These are phyloP conservation scores for Annona squamosa DNA, from an alignment of 164 flowering plant species.

Conservation along the genomic window DNA sequence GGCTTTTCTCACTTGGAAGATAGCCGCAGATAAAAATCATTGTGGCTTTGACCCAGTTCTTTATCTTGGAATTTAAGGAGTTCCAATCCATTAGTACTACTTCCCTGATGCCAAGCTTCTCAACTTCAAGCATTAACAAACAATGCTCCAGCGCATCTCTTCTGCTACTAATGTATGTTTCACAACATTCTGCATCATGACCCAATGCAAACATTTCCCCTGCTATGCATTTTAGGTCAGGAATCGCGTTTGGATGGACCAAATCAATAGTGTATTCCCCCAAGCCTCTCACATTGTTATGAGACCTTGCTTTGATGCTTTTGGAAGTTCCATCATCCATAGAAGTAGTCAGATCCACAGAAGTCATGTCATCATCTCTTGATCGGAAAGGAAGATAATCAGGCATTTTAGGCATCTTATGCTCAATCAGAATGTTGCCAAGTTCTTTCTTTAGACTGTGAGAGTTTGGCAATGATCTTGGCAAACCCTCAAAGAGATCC, in stretches of 20 bases:
- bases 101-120: constrained; percentile 74
- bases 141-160: constrained; percentile 72
- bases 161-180: constrained; percentile 43
- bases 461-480: background rate
- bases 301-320: background rate
- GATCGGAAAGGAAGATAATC: constrained; percentile 59
- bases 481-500: constrained; percentile 12
- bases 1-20: constrained; percentile 65
- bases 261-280: constrained; percentile 35
- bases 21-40: constrained; percentile 57
- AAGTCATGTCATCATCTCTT: background rate
- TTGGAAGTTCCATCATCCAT: background rate
- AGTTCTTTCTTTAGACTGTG: constrained; percentile 73
- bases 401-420: constrained; percentile 60
- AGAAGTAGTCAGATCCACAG: background rate
- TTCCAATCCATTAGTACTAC: constrained; percentile 72
- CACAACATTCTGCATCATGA: constrained; percentile 66
- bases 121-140: constrained; percentile 56
- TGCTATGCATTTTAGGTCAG: constrained; percentile 60
- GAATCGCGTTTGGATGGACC: constrained; percentile 46
- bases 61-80: constrained; percentile 43
- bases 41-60: constrained; percentile 64
- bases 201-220: constrained; percentile 48
- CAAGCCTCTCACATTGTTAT: background rate
- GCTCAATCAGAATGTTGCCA: constrained; percentile 44